Evolutionary conservation across 108 stramenopile genomes (phyloP), one percentile per base, ranked within the genome.

Genomic region (Parmales sp.): DNA sequence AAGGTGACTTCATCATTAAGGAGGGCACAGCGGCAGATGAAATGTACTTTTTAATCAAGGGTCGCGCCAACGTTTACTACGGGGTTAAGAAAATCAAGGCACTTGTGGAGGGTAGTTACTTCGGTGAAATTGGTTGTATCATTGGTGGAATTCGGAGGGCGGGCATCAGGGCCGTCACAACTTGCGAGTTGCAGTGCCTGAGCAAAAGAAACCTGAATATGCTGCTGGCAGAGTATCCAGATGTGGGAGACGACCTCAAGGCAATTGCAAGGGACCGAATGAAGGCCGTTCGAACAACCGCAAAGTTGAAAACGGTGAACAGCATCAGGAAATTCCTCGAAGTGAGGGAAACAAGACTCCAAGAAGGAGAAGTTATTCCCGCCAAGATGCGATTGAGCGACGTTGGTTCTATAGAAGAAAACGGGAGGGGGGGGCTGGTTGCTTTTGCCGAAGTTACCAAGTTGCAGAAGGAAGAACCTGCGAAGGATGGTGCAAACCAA

Each of bases 71-170:
- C 3, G 66, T 72, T 1, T 65, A 51, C 16, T 36, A 37, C 11
- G 46, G 45, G 13, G 48, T 37, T n/a, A 38, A 38, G 9, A 72
- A 72, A 66, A 31, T 72, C 38, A 49, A 67, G 48, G 31, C 51
- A 11, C 22, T 72, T 13, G 37, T 51, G 13, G 50, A 31, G 39
- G 66, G 66, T 37, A 38, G 46, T 2, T 72, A 72, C 66, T 72
- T 72, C 65, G 72, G 72, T 25, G 72, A 72, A 36, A 51, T 72
- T 25, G 72, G 72, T 0, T 72, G 72, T 66, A 67, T 72, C 28
- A 18, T 34, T 7, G 36, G 67, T 29, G 67, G 41, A 3, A 43
- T 46, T 2, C 7, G 64, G 2, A 64, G 38, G 64, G 64, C 64
- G 7, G 37, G 38, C 7, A 64, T 64, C 38, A 64, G 39, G 64